Conservation (phyloP, 2,329 filamentous ascomycete genomes). For the Aspergillus sclerotialis region DNA sequence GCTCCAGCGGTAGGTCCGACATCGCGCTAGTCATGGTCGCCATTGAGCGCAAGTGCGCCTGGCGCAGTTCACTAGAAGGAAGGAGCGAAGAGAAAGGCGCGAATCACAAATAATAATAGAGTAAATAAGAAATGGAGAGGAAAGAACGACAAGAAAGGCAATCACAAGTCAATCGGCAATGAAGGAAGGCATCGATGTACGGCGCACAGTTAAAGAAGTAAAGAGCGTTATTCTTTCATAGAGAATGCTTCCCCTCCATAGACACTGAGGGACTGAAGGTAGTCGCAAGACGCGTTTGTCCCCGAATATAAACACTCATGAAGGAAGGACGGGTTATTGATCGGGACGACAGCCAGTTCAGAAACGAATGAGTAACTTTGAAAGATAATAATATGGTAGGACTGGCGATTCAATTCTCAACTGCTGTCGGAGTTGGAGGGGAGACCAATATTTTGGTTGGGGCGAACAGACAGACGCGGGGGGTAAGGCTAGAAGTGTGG, state of each 20-base stretch:
- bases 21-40: constrained; percentile 74
- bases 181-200: constrained; percentile 2
- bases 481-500: not conserved
- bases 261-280: constrained; percentile 3
- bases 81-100: constrained; percentile 2
- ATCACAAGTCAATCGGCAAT: constrained; percentile 1
- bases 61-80: not conserved
- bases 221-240: constrained; percentile 2
- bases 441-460: not conserved
- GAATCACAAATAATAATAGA: constrained; percentile 4
- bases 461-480: not conserved
- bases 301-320: constrained; percentile 2
- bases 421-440: not conserved
- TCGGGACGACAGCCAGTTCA: not conserved
- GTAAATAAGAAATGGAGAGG: constrained; percentile 2
- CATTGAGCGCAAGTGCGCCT: constrained; percentile 46
- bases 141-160: constrained; percentile 3
- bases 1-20: constrained; percentile 67
- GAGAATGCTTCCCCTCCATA: constrained; percentile 12
- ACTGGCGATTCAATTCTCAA: not conserved
- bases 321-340: not conserved
- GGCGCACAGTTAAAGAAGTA: constrained; percentile 1
- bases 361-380: not conserved
- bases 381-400: constrained; percentile 3
- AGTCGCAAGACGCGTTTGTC: not conserved